Conservation (phyloP, 306 rosid genomes). For the Acacia melanoxylon region DNA sequence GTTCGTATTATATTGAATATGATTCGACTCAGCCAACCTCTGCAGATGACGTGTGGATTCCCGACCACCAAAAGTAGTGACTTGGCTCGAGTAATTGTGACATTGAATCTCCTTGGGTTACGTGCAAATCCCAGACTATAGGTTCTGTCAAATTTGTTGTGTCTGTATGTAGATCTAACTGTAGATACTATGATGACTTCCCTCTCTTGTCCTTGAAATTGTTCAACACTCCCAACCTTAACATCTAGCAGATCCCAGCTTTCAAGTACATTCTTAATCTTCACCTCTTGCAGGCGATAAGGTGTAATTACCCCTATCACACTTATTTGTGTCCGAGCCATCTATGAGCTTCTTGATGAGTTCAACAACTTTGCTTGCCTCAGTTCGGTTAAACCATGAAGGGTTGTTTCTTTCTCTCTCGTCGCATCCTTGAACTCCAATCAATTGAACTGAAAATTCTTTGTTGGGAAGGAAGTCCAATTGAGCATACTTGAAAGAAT, state of each 20-base stretch:
- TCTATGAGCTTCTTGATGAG: neutral
- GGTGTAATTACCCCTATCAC: conserved; percentile 61
- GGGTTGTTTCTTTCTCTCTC: too few relatives aligned
- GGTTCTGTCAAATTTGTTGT: conserved; percentile 48
- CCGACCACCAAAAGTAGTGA: conserved; percentile 56
- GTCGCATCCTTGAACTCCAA: too few relatives aligned
- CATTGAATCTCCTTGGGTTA: conserved; percentile 66
- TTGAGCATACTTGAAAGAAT: too few relatives aligned
- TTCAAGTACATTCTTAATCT: conserved; percentile 37
- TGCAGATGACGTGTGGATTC: conserved; percentile 58
- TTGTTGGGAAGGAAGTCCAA: too few relatives aligned
- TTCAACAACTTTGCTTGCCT: too few relatives aligned
- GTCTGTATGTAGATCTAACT: conserved; percentile 59
- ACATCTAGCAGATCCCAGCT: conserved; percentile 37
- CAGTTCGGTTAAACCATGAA: too few relatives aligned
- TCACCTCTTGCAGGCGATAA: conserved; percentile 55
- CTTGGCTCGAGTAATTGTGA: conserved; percentile 62
- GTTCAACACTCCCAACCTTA: conserved; percentile 70
- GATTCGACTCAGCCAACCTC: neutral
- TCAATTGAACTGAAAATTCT: too few relatives aligned
- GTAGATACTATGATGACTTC: conserved; percentile 52
- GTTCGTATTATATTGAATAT: neutral
- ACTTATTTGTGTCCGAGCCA: conserved; percentile 28
- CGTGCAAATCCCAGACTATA: conserved; percentile 60
- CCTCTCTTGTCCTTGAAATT: conserved; percentile 45